A percentile compares a stretch with the other conserved stretches of the same genome.
Conservation (phyloP, 2,329 filamentous ascomycete genomes). For the Fusarium dlaminii region DNA sequence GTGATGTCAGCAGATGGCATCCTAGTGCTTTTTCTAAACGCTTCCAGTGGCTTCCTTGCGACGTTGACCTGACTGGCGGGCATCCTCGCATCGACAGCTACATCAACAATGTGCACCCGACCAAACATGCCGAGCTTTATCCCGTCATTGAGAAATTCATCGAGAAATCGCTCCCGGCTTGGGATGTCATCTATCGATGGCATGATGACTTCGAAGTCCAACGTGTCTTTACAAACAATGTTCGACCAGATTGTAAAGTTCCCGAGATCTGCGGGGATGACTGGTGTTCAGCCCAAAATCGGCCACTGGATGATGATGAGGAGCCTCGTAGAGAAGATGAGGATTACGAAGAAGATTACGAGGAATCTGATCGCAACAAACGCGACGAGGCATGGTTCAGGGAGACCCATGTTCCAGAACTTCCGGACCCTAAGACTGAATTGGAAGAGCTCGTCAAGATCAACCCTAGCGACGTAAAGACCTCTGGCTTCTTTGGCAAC, state of each 20-base stretch:
- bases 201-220: conserved; percentile 39
- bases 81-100: conserved; percentile 57
- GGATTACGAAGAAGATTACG: conserved; percentile 20
- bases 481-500: conserved; percentile 42
- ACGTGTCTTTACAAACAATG: conserved; percentile 36
- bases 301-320: conserved; percentile 39
- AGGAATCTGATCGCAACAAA: conserved; percentile 30
- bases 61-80: conserved; percentile 54
- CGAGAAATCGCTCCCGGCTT: conserved; percentile 54
- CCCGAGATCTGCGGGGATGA: conserved; percentile 26
- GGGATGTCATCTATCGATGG: conserved; percentile 53
- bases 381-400: conserved; percentile 44
- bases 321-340: conserved; percentile 27
- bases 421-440: conserved; percentile 4
- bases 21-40: conserved; percentile 8
- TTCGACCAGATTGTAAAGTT: conserved; percentile 26
- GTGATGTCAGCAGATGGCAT: neutral
- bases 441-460: conserved; percentile 14
- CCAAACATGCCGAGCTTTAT: conserved; percentile 51
- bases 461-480: conserved; percentile 37
- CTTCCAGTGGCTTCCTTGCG: conserved; percentile 61
- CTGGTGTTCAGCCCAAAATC: neutral
- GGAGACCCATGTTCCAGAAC: conserved; percentile 35
- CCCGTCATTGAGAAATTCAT: conserved; percentile 53
- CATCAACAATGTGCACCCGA: conserved; percentile 63